Conservation (phyloP, 257 asterid species). For the Solanum corneliomulleri region DNA sequence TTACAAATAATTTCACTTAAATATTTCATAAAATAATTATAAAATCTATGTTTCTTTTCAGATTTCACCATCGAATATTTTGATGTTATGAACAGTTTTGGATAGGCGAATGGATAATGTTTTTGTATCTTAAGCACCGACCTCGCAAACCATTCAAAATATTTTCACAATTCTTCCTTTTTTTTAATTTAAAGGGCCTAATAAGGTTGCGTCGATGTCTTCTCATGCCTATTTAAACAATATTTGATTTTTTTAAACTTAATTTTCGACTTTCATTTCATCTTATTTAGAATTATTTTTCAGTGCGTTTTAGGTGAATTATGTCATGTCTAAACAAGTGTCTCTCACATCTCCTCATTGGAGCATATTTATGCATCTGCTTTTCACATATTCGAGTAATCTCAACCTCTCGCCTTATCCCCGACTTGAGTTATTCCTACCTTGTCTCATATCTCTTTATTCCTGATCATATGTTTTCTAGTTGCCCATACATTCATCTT, state of each 20-base stretch:
- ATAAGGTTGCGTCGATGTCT: background rate
- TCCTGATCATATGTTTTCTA: accelerated
- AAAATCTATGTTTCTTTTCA: accelerated
- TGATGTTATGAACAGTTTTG: background rate
- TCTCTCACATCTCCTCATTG: too few relatives aligned
- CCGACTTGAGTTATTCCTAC: background rate
- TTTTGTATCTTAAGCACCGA: background rate
- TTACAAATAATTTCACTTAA: too few relatives aligned
- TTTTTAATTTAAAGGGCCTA: too few relatives aligned
- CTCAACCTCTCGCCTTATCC: background rate
- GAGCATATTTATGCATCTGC: background rate
- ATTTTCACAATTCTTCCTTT: background rate
- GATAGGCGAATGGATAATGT: background rate
- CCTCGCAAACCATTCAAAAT: background rate
- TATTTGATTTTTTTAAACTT: background rate
- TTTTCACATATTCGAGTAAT: too few relatives aligned
- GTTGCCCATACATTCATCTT: accelerated
- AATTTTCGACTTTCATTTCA: too few relatives aligned
- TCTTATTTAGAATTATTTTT: too few relatives aligned
- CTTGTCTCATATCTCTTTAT: background rate
- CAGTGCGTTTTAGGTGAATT: too few relatives aligned
- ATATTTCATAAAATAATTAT: accelerated
- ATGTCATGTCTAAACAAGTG: too few relatives aligned
- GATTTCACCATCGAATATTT: too few relatives aligned
- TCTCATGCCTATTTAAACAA: background rate